Evolutionary conservation across 345 rosid species (phyloP).

Genomic region (Luvunga scandens): DNA sequence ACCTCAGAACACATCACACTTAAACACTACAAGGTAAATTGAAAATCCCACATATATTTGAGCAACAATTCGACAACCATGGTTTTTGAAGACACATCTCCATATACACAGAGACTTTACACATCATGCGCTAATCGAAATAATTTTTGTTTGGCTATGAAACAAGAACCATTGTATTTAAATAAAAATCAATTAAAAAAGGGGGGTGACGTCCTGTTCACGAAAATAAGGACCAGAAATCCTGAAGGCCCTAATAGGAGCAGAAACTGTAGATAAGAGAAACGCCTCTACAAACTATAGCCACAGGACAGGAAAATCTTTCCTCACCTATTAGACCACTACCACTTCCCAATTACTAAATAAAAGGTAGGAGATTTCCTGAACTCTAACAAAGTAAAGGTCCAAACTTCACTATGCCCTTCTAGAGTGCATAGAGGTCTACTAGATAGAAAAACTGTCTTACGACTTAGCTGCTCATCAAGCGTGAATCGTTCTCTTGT

Average conservation of each 20-base stretch:
- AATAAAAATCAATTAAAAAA: neutral
- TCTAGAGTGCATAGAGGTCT: slow-evolving; percentile 15
- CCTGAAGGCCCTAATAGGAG: neutral
- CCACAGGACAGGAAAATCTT: neutral
- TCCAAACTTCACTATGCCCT: neutral
- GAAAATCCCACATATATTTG: neutral
- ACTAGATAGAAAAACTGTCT: slow-evolving; percentile 52
- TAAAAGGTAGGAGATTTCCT: neutral
- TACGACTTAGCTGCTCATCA: slow-evolving; percentile 97
- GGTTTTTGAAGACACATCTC: neutral
- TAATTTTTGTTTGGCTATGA: neutral
- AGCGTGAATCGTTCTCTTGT: slow-evolving; percentile 89
- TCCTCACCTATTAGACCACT: neutral
- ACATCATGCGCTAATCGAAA: neutral
- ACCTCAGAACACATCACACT: slow-evolving; percentile 33
- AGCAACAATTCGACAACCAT: neutral
- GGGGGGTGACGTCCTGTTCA: neutral
- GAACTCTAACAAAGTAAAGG: neutral
- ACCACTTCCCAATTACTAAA: neutral
- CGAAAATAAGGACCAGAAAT: neutral
- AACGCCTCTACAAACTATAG: neutral
- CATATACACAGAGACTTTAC: neutral
- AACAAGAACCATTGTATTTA: neutral
- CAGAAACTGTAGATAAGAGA: neutral
- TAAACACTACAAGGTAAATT: neutral